Base-by-base conservation (phyloP, 192 early-diverging fungal species). In the Funneliformis geosporum region DNA sequence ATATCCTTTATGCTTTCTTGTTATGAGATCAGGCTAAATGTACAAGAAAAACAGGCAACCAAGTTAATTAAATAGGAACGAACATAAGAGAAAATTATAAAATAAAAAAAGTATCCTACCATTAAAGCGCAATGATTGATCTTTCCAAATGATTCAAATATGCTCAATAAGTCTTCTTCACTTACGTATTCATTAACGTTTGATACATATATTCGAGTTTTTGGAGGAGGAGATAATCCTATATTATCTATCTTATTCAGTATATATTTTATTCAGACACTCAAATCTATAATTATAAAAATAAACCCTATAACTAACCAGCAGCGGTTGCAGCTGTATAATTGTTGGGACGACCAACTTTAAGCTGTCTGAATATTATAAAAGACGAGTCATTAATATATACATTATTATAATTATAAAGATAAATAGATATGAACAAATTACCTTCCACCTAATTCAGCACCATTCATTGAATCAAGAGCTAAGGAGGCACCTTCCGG, bases 341-440 rank as follows among this genome's bases (percentile, higher is more conserved):
- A 81, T 96, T 95, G 81, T 94, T 95, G 14, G 96, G 94, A 12
- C 95, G 84, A 6, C 94, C 93, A 42, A 97, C 94, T 83, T 92
- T 92, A 73, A 97, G 85, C 74, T 89, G 86, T 75, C 82, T 90
- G 47, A 46, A 55, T 55, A 55, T 55, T 18, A 55, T 55, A 21
- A 21, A 55, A 21, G 16, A 55, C 50, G 39, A 28, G 42, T 38
- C 12, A 27, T 42, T 67, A 8, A 8, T n/a, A 27, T 80, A 73
- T 12, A 80, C 18, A 38, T 60, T n/a, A n/a, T n/a, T n/a, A n/a
- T n/a, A 59, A 21, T 18, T 40, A 21, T 10, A 44, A 47, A n/a
- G 25, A 47, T 60, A 21, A 43, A 61, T n/a, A 9, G 25, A 40
- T 79, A 85, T 11, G 11, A 72, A 25, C 25, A 60, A 47, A 61